Percentiles rank a stretch among this genome's conserved stretches.
Conservation (phyloP, 768 basidiomycete genomes). For the Russula brevipes region DNA sequence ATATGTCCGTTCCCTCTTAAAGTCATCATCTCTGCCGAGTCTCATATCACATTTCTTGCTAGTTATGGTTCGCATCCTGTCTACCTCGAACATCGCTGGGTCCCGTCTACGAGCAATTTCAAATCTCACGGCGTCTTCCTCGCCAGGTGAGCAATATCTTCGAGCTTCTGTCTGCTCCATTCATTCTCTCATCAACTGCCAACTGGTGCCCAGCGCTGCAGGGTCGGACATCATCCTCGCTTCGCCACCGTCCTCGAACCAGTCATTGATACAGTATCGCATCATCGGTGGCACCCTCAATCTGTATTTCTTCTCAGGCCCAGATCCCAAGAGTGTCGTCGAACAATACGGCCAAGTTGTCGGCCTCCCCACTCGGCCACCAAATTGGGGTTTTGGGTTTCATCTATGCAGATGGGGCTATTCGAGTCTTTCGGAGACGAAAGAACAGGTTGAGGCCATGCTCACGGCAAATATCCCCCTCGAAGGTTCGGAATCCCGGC, state of each 20-base stretch:
- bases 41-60: neutral
- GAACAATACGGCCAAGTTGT: slow-evolving; percentile 66
- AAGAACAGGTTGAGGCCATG: slow-evolving; percentile 52
- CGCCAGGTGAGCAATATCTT: slow-evolving; percentile 42
- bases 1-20: slow-evolving; percentile 43
- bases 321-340: slow-evolving; percentile 50
- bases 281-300: slow-evolving; percentile 70
- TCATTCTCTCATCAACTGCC: neutral
- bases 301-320: slow-evolving; percentile 67
- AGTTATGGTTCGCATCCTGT: slow-evolving; percentile 72
- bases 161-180: neutral
- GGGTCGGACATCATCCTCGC: slow-evolving; percentile 67
- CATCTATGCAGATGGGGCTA: slow-evolving; percentile 66
- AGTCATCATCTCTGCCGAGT: neutral
- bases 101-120: slow-evolving; percentile 44
- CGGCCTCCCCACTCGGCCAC: slow-evolving; percentile 66
- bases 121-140: slow-evolving; percentile 74
- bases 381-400: slow-evolving; percentile 74
- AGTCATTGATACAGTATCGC: slow-evolving; percentile 66
- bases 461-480: slow-evolving; percentile 68
- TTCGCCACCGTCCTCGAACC: slow-evolving; percentile 49
- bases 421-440: slow-evolving; percentile 49
- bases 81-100: slow-evolving; percentile 69
- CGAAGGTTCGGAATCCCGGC: slow-evolving; percentile 44
- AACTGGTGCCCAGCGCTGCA: slow-evolving; percentile 42